Conservation (phyloP, 2,329 filamentous ascomycete genomes). For the Penicillium corylophilum region DNA sequence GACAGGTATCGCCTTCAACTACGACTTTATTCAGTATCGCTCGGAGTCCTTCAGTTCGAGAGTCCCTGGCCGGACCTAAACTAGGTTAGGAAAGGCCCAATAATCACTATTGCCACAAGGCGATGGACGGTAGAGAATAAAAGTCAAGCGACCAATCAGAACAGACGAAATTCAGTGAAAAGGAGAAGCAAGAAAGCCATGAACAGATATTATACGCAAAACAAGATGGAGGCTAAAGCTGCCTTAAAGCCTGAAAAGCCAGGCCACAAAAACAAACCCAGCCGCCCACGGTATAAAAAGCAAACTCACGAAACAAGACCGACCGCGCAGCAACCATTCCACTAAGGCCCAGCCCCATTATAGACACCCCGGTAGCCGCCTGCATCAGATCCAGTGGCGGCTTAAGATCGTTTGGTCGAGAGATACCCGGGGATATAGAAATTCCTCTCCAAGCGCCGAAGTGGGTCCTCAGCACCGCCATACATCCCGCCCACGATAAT, state of each 20-base stretch:
- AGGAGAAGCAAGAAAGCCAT: not conserved
- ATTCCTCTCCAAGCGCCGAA: slow-evolving; percentile 27
- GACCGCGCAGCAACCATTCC: not conserved
- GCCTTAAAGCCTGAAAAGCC: too few species aligned
- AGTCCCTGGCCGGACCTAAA: too few species aligned
- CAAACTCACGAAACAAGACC: slow-evolving; percentile 19
- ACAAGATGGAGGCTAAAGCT: too few species aligned
- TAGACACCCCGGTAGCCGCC: slow-evolving; percentile 13
- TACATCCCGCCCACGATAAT: not conserved
- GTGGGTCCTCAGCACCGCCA: slow-evolving; percentile 17
- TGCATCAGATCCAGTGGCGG: slow-evolving; percentile 15
- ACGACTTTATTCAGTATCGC: too few species aligned
- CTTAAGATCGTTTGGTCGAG: slow-evolving; percentile 27
- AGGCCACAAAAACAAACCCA: not conserved
- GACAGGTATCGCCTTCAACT: too few species aligned
- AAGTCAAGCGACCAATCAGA: too few species aligned
- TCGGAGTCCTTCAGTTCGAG: too few species aligned
- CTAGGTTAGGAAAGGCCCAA: too few species aligned
- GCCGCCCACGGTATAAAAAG: not conserved
- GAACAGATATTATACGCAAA: not conserved
- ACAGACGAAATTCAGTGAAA: too few species aligned
- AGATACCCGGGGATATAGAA: slow-evolving; percentile 12
- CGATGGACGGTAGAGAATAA: too few species aligned
- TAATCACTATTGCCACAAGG: too few species aligned
- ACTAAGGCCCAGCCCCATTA: not conserved